Percentiles rank a stretch among this genome's conserved stretches.
Evolutionary conservation across 352 stramenopile species (phyloP).

Genomic region (Globisporangium middletonii): DNA sequence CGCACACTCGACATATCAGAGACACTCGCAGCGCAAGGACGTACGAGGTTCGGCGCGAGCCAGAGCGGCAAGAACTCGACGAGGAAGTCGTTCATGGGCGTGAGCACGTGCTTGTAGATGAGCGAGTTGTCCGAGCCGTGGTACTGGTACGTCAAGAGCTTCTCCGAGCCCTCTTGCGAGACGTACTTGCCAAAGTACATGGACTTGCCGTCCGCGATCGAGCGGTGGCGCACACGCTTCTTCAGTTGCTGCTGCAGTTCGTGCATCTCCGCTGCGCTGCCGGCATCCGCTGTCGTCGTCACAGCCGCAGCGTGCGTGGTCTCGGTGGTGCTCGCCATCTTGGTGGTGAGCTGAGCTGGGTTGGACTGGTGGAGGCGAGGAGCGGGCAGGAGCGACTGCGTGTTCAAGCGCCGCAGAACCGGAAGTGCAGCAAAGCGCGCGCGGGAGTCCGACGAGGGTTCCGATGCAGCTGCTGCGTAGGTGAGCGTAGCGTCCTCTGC

Average conservation of each 20-base stretch:
- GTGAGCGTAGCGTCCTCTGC: too few relatives aligned
- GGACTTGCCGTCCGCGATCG: conserved; percentile 63
- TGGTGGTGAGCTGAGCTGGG: not conserved
- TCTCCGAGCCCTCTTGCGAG: conserved; percentile 77
- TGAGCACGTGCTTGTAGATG: conserved; percentile 85
- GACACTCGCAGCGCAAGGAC: conserved; percentile 2
- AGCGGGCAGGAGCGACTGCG: not conserved
- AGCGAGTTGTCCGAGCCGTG: conserved; percentile 82
- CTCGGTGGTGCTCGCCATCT: conserved; percentile 10
- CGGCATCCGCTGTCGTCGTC: not conserved
- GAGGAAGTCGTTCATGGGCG: conserved; percentile 81
- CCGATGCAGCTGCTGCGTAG: too few relatives aligned
- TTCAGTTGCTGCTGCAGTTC: conserved; percentile 35
- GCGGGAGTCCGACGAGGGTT: not conserved
- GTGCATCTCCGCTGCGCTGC: conserved; percentile 12
- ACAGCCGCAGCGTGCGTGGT: not conserved
- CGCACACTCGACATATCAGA: not conserved
- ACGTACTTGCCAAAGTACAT: conserved; percentile 89
- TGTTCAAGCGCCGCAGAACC: conserved; percentile 8
- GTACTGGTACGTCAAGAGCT: conserved; percentile 84
- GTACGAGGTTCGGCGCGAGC: conserved; percentile 75
- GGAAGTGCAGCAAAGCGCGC: not conserved
- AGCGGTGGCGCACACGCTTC: conserved; percentile 69
- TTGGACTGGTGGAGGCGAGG: not conserved
- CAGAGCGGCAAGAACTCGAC: conserved; percentile 71